Base-by-base conservation (phyloP, 805 yeast genomes). In the Ogataea nakhonphanomensis region DNA sequence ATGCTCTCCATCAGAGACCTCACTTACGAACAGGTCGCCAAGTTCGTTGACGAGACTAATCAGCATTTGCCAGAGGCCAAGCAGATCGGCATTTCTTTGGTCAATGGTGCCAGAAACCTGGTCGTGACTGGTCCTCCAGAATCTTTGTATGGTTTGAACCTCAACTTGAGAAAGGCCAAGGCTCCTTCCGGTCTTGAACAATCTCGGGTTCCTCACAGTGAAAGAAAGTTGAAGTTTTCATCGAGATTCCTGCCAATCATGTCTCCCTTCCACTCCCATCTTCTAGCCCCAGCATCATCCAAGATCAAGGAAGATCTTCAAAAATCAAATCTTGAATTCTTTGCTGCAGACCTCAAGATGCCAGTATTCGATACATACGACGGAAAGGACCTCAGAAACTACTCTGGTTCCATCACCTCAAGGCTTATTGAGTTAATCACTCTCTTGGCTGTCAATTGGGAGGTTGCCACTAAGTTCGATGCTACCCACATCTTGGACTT, bases 41-140 rank as follows among this genome's bases (percentile, higher is more conserved):
- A 63, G 41, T 88, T 74, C 61, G 85, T 93, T 51, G 84, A 81
- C 47, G 79, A 78, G 64, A 93, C 99, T 45, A 93, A 93, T 70
- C 79, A 84, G 60, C 98, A 90, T 69, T 77, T 93, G 69, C 97
- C 99, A 53, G 69, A 72, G 38, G 96, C 87, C 56, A 88, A 87
- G 67, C 96, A 88, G 60, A 83, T 93, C 58, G 86, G 82, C 45
- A 81, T 93, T 50, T 89, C 98, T 30, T 78, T 93, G 62, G 75
- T 90, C 54, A 93, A 93, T 62, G 99, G 99, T 64, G 96, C 96
- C 34, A 79, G 96, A 70, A 87, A 89, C 66, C 75, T 89, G 69
- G 99, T 93, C 42, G 89, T 91, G 34, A 79, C 95, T 15, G 99
- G 99, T 64, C 99, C 98, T 35, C 98, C 99, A 42, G 96, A 90